phyloP scores from a whole-genome alignment of 179 eudicot species.

The Nepenthes alata region DNA sequence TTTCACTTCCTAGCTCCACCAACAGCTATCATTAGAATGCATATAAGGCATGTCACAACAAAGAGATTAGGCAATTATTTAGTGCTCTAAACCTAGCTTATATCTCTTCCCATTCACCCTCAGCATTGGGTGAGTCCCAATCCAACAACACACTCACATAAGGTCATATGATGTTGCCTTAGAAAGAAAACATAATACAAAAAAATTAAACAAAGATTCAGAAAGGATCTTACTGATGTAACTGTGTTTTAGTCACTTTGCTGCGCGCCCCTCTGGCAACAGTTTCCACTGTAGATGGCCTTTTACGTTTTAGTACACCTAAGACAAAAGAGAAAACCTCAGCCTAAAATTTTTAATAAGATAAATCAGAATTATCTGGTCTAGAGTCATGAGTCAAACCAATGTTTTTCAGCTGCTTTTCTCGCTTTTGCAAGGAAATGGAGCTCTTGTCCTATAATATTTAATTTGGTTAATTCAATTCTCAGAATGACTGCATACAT shows the following conservation, averaged over 20 bases:
- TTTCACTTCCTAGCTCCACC: no score
- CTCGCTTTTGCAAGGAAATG: slow-evolving; percentile 29
- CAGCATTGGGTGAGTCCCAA: no score
- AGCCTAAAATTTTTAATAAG: background rate
- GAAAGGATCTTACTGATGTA: background rate
- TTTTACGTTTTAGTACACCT: slow-evolving; percentile 51
- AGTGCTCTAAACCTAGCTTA: no score
- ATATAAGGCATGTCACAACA: no score
- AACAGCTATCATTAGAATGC: no score
- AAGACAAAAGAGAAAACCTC: slow-evolving; percentile 8
- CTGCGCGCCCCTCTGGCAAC: slow-evolving; percentile 27
- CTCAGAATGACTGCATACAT: background rate
- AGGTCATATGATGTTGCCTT: no score
- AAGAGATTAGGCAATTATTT: no score
- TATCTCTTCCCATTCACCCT: no score
- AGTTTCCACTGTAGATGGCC: slow-evolving; percentile 36
- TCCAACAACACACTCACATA: no score
- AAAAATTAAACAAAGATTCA: background rate
- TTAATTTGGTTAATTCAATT: background rate
- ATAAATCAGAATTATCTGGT: background rate
- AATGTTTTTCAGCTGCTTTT: slow-evolving; percentile 43
- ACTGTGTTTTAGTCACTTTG: slow-evolving; percentile 38
- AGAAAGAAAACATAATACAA: background rate
- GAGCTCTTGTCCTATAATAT: slow-evolving; percentile 40
- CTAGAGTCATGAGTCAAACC: slow-evolving; percentile 20